Conservation (phyloP, 495 filamentous ascomycete species). For the Cetradonia linearis region DNA sequence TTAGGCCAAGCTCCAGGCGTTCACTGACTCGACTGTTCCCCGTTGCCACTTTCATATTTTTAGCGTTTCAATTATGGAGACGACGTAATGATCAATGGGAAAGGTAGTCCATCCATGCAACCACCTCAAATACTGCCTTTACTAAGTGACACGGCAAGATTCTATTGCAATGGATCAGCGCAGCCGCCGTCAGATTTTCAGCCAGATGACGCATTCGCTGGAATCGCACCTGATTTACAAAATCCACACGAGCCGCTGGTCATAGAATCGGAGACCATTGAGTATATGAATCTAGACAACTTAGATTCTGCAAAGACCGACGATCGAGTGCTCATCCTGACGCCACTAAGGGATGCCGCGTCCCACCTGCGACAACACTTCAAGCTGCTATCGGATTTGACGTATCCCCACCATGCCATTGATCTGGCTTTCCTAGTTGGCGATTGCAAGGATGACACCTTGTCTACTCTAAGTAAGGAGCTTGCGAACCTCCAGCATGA, state of each 20-base stretch:
- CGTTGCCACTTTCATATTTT: too few relatives aligned
- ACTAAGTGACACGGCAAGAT: too few relatives aligned
- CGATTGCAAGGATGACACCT: constrained; percentile 64
- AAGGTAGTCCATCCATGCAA: too few relatives aligned
- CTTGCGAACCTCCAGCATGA: constrained; percentile 59
- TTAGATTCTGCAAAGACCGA: not conserved
- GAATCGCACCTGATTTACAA: too few relatives aligned
- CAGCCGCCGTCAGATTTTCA: too few relatives aligned
- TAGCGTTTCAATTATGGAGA: too few relatives aligned
- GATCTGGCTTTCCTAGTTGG: constrained; percentile 73
- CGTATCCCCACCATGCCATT: constrained; percentile 70
- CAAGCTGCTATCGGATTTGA: constrained; percentile 60
- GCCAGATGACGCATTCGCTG: too few relatives aligned
- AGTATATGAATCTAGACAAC: not conserved
- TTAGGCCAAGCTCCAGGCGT: too few relatives aligned
- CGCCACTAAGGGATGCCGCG: constrained; percentile 66
- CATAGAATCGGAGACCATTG: not conserved
- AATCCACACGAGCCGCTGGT: not conserved
- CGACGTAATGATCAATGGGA: too few relatives aligned
- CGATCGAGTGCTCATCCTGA: constrained; percentile 50
- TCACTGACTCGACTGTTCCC: too few relatives aligned
- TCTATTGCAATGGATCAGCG: too few relatives aligned
- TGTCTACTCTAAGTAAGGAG: constrained; percentile 54
- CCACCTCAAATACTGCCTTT: too few relatives aligned
- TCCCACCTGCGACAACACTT: constrained; percentile 63